Evolutionary conservation across 2,329 filamentous ascomycete genomes (phyloP), one percentile per base, ranked within the genome.

Genomic region (Myriosclerotinia scirpicola): DNA sequence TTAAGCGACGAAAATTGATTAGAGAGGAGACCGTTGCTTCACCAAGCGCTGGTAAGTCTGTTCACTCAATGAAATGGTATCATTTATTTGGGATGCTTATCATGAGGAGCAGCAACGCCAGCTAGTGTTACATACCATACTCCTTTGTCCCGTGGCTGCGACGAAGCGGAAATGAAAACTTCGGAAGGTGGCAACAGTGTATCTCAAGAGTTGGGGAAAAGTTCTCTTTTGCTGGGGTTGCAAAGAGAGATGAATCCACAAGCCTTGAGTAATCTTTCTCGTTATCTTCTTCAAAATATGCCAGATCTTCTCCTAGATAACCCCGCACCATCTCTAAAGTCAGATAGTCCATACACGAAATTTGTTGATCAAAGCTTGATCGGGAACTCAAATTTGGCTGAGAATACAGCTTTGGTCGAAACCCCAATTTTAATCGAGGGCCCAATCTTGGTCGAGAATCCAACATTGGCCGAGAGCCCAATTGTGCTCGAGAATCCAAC

Each of bases 1-100:
- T 67, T 30, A 62, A 65, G 20, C 30, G 38, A 36, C 55, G 62
- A 42, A 65, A 62, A 20, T 17, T 38, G 17, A 17, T 36, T 11
- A 61, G 54, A 3, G 38, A 14, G 22, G 40, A 9, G 12, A n/a
- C n/a, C 54, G 14, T 20, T 22, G 44, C 36, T 6, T 62, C 50
- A 62, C 52, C 63, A n/a, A 59, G 14, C 52, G 36, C 58, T 64
- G 50, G 48, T 60, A 52, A 38, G 54, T 36, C 20, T 46, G 4
- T 14, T 6, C 7, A n/a, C 17, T 6, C 7, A n/a, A 26, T 15
- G n/a, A 8, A 34, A 20, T 11, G 9, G 1, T 26, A 6, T 30
- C 14, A 15, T n/a, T 22, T 1, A 48, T 3, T 20, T 20, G 3
- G 9, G 34, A 46, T 15, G 15, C 36, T 42, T 6, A 42, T 30